Base-by-base conservation (phyloP, 1,284 basidiomycete species). In the Volvariella surrecta region DNA sequence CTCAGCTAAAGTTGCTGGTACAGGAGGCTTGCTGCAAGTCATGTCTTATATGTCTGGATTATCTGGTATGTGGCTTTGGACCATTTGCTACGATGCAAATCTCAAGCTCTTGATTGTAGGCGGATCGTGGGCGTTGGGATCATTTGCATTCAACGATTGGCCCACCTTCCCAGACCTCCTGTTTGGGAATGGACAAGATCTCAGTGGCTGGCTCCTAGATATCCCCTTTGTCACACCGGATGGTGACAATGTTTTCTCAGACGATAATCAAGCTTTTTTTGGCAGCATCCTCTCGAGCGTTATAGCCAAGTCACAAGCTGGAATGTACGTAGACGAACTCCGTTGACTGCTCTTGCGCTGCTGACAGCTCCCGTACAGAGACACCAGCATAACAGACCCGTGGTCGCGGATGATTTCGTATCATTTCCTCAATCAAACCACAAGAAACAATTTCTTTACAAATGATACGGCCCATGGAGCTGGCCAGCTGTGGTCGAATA, bases 21-120 rank as follows among this genome's bases (percentile, higher is more conserved):
- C 80, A 0, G 83, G 80, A 2, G 82, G 82, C 2, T 57, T 85
- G 1, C 60, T 83, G 32, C 81, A 84, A 54, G 74, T 80, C 20
- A 55, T 74, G 9, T 75, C 75, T 1, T 85, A 85, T 59, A 56
- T 82, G 22, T 57, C 73, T 8, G 79, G 71, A 1, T 63, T 83
- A 0, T 82, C 79, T 44, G 82, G 81, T 74, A 46, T 40, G 62
- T 57, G n/a, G n/a, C n/a, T n/a, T n/a, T n/a, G n/a, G n/a, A n/a
- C n/a, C n/a, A n/a, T n/a, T n/a, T n/a, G n/a, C n/a, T n/a, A n/a
- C n/a, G n/a, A n/a, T n/a, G n/a, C n/a, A n/a, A n/a, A n/a, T n/a
- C n/a, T n/a, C n/a, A n/a, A n/a, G n/a, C n/a, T 11, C 28, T 38
- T 31, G 3, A 21, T 21, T 46, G 7, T 30, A 82, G 80, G 79